phyloP scores from a whole-genome alignment of 192 early-diverging fungal genomes.

The Coemansia sp. region DNA sequence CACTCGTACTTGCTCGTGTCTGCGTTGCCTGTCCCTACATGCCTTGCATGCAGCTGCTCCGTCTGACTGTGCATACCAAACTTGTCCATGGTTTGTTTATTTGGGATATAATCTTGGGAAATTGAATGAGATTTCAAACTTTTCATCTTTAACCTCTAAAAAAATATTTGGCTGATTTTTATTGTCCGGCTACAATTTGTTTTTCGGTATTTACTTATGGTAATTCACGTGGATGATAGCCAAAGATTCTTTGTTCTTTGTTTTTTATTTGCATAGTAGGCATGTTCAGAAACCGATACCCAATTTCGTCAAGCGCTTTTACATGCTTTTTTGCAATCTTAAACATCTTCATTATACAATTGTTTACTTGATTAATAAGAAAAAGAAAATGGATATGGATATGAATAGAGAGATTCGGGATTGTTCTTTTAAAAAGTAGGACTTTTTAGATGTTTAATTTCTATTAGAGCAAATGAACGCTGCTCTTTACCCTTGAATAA shows the following conservation, averaged over 20 bases:
- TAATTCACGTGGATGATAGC: not conserved
- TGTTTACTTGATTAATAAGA: too few species aligned
- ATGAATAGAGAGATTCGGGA: too few species aligned
- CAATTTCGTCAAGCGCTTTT: too few species aligned
- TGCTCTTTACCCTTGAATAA: too few species aligned
- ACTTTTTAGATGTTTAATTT: too few species aligned
- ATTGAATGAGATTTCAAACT: not conserved
- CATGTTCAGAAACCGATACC: too few species aligned
- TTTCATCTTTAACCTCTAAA: not conserved
- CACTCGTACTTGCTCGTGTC: slow-evolving; percentile 50
- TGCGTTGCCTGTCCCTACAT: slow-evolving; percentile 50
- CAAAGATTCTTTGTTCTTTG: not conserved
- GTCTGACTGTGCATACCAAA: slow-evolving; percentile 59
- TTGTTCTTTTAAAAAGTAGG: too few species aligned
- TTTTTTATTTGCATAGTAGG: too few species aligned
- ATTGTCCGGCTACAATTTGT: not conserved
- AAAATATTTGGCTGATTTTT: not conserved
- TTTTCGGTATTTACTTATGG: not conserved
- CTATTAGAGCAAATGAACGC: too few species aligned
- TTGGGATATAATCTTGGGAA: not conserved
- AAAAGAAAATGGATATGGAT: too few species aligned
- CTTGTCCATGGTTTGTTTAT: slow-evolving; percentile 39
- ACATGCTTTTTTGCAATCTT: too few species aligned
- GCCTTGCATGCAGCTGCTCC: slow-evolving; percentile 47
- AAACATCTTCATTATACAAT: too few species aligned